Evolutionary conservation across 1,284 basidiomycete species (phyloP).

Genomic region (Volvariella surrecta): DNA sequence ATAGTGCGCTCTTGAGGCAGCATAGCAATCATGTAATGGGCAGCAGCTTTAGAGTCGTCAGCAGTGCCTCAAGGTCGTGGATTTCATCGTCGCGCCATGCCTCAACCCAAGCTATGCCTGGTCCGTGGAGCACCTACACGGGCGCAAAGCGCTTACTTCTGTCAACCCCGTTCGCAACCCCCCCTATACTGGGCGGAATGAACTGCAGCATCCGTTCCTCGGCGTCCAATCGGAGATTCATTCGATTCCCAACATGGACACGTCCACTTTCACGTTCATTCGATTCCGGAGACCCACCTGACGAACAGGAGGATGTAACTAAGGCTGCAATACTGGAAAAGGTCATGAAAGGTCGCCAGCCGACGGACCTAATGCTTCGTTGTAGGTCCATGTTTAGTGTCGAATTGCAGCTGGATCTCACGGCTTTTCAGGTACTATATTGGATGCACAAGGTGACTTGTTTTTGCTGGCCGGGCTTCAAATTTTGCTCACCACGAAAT

Average conservation of each 20-base stretch:
- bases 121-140: no score
- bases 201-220: no score
- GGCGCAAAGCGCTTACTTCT: no score
- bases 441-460: slow-evolving; percentile 65
- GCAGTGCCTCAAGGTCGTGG: no score
- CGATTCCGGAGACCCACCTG: no score
- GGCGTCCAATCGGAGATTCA: no score
- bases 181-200: no score
- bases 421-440: slow-evolving; percentile 62
- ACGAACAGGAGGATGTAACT: slow-evolving; percentile 53
- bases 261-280: no score
- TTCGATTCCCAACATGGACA: no score
- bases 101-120: no score
- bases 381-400: slow-evolving; percentile 42
- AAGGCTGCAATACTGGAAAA: slow-evolving; percentile 70
- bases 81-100: no score
- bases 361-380: slow-evolving; percentile 73
- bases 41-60: slow-evolving; percentile 8
- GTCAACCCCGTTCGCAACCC: no score
- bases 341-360: slow-evolving; percentile 73
- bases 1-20: slow-evolving; percentile 27
- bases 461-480: slow-evolving; percentile 12
- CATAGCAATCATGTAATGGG: slow-evolving; percentile 36
- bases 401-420: slow-evolving; percentile 9
- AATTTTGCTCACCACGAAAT: slow-evolving; percentile 12